Conservation (phyloP, 495 filamentous ascomycete species). For the Hyaloscypha finlandica region DNA sequence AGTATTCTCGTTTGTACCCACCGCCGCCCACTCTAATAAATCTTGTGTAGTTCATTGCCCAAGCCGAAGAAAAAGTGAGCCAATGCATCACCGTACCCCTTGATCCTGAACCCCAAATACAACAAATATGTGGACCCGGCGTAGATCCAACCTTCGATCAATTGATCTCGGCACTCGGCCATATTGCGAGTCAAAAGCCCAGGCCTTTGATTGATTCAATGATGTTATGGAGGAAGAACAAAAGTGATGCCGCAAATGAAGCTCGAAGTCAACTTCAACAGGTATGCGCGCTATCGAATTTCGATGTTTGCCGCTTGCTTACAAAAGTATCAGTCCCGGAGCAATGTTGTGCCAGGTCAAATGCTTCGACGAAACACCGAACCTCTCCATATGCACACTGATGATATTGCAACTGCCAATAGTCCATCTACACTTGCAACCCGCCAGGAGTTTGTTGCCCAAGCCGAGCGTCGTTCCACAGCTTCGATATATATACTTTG, state of each 20-base stretch:
- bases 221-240: constrained; percentile 95
- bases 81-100: constrained; percentile 74
- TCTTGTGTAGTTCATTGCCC: constrained; percentile 60
- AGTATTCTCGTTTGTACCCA: constrained; percentile 34
- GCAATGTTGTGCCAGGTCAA: constrained; percentile 40
- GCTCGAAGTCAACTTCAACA: constrained; percentile 62
- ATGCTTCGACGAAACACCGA: constrained; percentile 58
- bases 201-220: constrained; percentile 95
- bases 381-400: constrained; percentile 38
- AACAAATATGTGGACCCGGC: constrained; percentile 85
- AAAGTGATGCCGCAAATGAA: constrained; percentile 80
- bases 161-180: constrained; percentile 87
- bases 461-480: constrained; percentile 83
- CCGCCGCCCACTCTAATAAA: constrained; percentile 29
- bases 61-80: constrained; percentile 92
- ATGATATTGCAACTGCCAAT: constrained; percentile 19
- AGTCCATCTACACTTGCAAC: constrained; percentile 46
- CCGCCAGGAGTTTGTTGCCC: constrained; percentile 67
- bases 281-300: constrained; percentile 37
- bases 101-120: constrained; percentile 77
- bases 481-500: constrained; percentile 95
- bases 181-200: constrained; percentile 90
- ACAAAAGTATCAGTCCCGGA: constrained; percentile 29
- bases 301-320: not conserved
- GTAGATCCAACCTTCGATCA: constrained; percentile 93